A percentile compares a stretch with the other conserved stretches of the same genome.
Evolutionary conservation across 1,139 yeast genomes (phyloP).

Genomic region (Nakaseomyces delphensis): DNA sequence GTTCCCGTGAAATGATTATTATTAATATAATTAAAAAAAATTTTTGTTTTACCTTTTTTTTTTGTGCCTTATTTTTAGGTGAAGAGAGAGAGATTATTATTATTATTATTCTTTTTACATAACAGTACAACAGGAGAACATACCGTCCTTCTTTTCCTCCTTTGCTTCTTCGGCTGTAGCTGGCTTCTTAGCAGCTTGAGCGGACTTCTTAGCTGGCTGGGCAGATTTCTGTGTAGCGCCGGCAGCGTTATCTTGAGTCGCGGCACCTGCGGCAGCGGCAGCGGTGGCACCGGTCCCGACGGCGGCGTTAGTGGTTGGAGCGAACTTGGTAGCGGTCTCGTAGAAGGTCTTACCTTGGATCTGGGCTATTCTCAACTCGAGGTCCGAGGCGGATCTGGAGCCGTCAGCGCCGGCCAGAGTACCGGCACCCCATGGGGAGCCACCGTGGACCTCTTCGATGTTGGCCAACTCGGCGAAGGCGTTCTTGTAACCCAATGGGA

Average conservation of each 20-base stretch:
- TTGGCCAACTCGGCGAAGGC: conserved; percentile 44
- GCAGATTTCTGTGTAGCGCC: conserved; percentile 6
- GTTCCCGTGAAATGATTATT: background rate
- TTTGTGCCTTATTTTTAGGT: background rate
- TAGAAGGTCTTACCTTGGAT: conserved; percentile 60
- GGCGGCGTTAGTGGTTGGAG: conserved; percentile 6
- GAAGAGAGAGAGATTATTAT: background rate
- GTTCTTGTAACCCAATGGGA: conserved; percentile 52
- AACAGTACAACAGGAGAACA: conserved; percentile 22
- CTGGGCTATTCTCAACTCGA: conserved; percentile 51
- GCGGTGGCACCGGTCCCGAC: conserved; percentile 9
- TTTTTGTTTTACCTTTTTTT: too few species aligned
- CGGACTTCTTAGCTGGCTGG: conserved; percentile 8
- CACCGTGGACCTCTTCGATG: conserved; percentile 58
- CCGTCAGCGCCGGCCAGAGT: conserved; percentile 60
- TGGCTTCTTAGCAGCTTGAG: conserved; percentile 10
- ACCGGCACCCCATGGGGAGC: conserved; percentile 72
- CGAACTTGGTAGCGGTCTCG: conserved; percentile 32
- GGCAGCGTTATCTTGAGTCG: conserved; percentile 5
- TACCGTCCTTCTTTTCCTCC: conserved; percentile 14
- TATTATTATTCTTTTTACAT: conserved; percentile 14
- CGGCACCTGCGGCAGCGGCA: conserved; percentile 9
- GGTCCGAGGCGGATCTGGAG: conserved; percentile 49
- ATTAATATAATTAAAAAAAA: background rate
- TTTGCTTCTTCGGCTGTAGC: conserved; percentile 8